Conservation (phyloP, 2,329 filamentous ascomycete species). For the Aureobasidium zeae region DNA sequence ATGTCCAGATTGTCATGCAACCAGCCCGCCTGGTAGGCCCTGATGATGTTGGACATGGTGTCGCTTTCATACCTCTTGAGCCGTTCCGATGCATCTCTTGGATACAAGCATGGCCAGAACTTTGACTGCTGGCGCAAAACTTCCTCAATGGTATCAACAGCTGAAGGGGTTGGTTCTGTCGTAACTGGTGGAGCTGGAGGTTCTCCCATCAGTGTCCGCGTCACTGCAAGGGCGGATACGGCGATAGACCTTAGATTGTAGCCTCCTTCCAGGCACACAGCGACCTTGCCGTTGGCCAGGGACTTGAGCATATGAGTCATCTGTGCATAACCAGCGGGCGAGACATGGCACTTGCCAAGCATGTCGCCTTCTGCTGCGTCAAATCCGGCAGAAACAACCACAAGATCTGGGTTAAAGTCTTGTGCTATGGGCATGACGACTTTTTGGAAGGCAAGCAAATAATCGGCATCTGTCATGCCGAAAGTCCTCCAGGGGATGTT, state of each 20-base stretch:
- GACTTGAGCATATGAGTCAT: constrained; percentile 99
- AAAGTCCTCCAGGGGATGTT: constrained; percentile 60
- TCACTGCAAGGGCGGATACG: constrained; percentile 82
- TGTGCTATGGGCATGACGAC: constrained; percentile 92
- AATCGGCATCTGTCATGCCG: constrained; percentile 91
- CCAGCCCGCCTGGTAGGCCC: constrained; percentile 63
- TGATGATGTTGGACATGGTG: constrained; percentile 70
- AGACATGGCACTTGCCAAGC: constrained; percentile 85
- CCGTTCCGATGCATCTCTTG: constrained; percentile 40
- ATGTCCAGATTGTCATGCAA: constrained; percentile 67
- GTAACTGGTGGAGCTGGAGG: constrained; percentile 57
- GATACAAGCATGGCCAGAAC: constrained; percentile 84
- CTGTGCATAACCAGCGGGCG: constrained; percentile 84
- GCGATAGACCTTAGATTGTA: constrained; percentile 94
- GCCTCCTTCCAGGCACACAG: constrained; percentile 88
- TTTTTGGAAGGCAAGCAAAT: constrained; percentile 90
- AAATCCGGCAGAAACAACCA: constrained; percentile 92
- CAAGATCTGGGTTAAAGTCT: constrained; percentile 88
- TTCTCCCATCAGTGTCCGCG: constrained; percentile 88
- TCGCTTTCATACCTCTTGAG: constrained; percentile 38
- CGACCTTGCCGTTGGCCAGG: constrained; percentile 76
- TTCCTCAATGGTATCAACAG: constrained; percentile 47
- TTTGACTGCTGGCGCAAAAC: constrained; percentile 51
- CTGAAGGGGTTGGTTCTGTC: constrained; percentile 40
- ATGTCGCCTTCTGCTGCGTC: constrained; percentile 91